phyloP scores from a whole-genome alignment of 345 rosid species.

The Trapa bicornis region DNA sequence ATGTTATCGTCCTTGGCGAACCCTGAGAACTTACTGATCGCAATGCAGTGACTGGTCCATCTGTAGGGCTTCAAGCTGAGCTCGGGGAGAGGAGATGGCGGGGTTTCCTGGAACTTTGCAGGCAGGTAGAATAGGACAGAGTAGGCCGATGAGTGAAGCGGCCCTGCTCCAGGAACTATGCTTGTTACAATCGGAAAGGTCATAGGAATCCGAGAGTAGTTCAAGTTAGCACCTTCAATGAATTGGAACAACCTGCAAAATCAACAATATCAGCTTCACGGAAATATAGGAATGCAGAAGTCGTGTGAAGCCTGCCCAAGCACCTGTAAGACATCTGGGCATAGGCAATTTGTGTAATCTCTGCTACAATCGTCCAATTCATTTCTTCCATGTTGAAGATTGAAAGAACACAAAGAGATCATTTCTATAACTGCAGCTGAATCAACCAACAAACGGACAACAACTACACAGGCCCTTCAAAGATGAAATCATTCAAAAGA shows the following conservation, averaged over 20 bases:
- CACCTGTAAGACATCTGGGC: too few species aligned
- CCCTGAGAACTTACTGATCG: slow-evolving; percentile 54
- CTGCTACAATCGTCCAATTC: neutral
- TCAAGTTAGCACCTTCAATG: slow-evolving; percentile 59
- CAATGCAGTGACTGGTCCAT: slow-evolving; percentile 39
- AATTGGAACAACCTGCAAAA: slow-evolving; percentile 46
- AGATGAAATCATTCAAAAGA: neutral
- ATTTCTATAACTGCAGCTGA: too few species aligned
- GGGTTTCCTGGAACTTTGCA: slow-evolving; percentile 35
- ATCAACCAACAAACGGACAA: neutral
- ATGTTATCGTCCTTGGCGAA: slow-evolving; percentile 38
- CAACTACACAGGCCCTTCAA: neutral
- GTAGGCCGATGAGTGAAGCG: slow-evolving; percentile 44
- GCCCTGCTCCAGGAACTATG: slow-evolving; percentile 55
- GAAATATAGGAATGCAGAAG: too few species aligned
- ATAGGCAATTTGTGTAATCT: too few species aligned
- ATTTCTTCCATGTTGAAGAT: neutral
- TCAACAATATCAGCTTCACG: neutral
- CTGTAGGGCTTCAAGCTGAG: slow-evolving; percentile 28
- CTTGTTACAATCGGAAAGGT: slow-evolving; percentile 52
- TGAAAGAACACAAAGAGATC: too few species aligned
- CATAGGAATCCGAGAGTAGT: slow-evolving; percentile 49
- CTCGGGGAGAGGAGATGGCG: slow-evolving; percentile 48
- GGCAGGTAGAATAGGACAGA: slow-evolving; percentile 44
- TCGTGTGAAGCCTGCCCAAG: too few species aligned